These are phyloP conservation scores for Alisma plantagoaquatica DNA, from an alignment of 106 monocot genomes.

Conservation along the genomic window DNA sequence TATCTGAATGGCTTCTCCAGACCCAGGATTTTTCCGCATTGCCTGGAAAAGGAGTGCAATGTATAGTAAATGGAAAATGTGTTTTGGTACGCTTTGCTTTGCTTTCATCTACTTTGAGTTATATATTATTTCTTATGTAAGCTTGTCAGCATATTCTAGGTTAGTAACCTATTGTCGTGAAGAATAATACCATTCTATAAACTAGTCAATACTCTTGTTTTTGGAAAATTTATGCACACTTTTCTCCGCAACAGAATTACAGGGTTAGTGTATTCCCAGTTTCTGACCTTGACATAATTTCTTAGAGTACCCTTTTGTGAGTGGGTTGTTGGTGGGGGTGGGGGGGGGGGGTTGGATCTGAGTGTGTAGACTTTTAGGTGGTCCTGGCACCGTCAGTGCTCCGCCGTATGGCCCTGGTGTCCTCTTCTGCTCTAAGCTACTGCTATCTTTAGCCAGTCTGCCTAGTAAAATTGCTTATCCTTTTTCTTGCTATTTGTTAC, in stretches of 20 bases:
- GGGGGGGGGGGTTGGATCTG: too few species aligned
- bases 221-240: neutral
- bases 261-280: too few species aligned
- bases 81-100: conserved; percentile 65
- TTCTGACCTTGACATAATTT: too few species aligned
- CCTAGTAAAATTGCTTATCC: too few species aligned
- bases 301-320: too few species aligned
- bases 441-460: too few species aligned
- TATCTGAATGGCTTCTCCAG: conserved; percentile 83
- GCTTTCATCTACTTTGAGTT: neutral
- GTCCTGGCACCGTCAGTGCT: too few species aligned
- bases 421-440: too few species aligned
- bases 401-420: too few species aligned
- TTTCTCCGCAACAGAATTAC: neutral
- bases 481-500: too few species aligned
- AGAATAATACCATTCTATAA: neutral
- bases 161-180: neutral
- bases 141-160: neutral
- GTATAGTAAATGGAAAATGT: conserved; percentile 50
- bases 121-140: neutral
- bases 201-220: neutral
- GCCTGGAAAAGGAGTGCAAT: conserved; percentile 88
- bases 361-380: too few species aligned
- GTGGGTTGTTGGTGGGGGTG: too few species aligned
- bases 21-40: conserved; percentile 62